A percentile compares a stretch with the other conserved stretches of the same genome.
Conservation (phyloP, 495 filamentous ascomycete genomes). For the Durotheca rogersii region DNA sequence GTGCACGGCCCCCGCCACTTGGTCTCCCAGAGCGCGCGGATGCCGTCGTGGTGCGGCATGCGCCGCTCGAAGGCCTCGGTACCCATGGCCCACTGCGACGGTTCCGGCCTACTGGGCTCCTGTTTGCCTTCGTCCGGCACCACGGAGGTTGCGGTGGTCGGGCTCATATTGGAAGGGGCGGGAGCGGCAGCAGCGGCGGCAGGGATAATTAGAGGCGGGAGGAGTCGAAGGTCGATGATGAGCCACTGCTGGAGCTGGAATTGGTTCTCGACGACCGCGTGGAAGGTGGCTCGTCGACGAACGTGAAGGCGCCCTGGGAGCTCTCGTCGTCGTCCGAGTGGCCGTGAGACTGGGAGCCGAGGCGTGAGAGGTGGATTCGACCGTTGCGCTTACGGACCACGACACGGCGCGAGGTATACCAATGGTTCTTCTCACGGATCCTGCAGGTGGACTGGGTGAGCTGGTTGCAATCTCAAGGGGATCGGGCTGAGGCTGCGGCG, state of each 20-base stretch:
- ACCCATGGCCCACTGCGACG: constrained; percentile 41
- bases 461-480: neutral
- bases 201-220: no score
- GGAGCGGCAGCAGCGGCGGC: no score
- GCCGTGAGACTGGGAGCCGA: constrained; percentile 14
- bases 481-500: neutral
- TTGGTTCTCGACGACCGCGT: constrained; percentile 15
- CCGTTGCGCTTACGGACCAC: constrained; percentile 32
- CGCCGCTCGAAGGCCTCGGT: constrained; percentile 53
- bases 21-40: constrained; percentile 74
- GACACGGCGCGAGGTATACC: constrained; percentile 25
- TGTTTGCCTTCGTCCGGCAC: constrained; percentile 1
- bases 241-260: constrained; percentile 14
- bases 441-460: constrained; percentile 5
- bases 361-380: constrained; percentile 27
- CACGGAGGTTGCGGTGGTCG: constrained; percentile 9
- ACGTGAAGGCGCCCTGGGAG: constrained; percentile 20
- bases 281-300: constrained; percentile 15
- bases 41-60: constrained; percentile 67
- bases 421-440: constrained; percentile 28
- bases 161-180: no score
- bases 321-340: constrained; percentile 1
- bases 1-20: constrained; percentile 73
- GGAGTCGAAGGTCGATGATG: constrained; percentile 1
- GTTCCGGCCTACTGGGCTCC: constrained; percentile 3